Evolutionary conservation across 352 stramenopile species (phyloP).

Genomic region (Globisporangium paddicum): DNA sequence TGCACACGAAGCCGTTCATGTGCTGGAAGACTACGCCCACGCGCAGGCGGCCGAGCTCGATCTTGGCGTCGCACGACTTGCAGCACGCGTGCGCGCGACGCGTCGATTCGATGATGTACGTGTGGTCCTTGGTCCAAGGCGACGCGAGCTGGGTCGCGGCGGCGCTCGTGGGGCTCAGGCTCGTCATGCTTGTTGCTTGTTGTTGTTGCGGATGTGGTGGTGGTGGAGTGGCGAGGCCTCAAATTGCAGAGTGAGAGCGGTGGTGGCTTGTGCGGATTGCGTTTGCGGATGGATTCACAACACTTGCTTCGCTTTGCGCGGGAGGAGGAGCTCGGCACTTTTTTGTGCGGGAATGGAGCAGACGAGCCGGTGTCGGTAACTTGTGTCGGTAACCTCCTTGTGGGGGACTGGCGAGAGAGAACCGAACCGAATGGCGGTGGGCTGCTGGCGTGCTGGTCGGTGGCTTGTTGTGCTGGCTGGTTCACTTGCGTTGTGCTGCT

Average conservation of each 20-base stretch:
- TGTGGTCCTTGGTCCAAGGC: slow-evolving; percentile 72
- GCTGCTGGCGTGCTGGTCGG: neutral
- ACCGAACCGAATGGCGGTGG: neutral
- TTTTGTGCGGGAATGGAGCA: neutral
- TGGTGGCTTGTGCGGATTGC: neutral
- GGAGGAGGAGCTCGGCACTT: neutral
- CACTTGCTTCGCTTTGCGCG: neutral
- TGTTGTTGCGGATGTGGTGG: neutral
- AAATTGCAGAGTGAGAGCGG: slow-evolving; percentile 15
- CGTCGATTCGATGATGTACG: slow-evolving; percentile 78
- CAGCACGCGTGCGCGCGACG: slow-evolving; percentile 66
- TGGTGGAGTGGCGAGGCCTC: neutral
- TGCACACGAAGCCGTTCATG: slow-evolving; percentile 78
- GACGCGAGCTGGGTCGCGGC: slow-evolving; percentile 19
- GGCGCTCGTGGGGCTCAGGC: slow-evolving; percentile 28
- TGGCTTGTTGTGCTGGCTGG: neutral
- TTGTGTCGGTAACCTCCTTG: too few species aligned
- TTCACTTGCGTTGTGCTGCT: neutral
- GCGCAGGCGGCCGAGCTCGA: slow-evolving; percentile 59
- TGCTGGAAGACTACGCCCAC: slow-evolving; percentile 80
- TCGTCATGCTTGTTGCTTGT: slow-evolving; percentile 5
- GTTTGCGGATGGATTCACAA: slow-evolving; percentile 9
- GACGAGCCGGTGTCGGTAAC: neutral
- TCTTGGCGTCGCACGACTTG: slow-evolving; percentile 66
- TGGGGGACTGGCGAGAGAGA: neutral